Percentiles rank a stretch among this genome's conserved stretches.
Evolutionary conservation across 495 filamentous ascomycete genomes (phyloP).

Genomic region (Choiromyces venosus): DNA sequence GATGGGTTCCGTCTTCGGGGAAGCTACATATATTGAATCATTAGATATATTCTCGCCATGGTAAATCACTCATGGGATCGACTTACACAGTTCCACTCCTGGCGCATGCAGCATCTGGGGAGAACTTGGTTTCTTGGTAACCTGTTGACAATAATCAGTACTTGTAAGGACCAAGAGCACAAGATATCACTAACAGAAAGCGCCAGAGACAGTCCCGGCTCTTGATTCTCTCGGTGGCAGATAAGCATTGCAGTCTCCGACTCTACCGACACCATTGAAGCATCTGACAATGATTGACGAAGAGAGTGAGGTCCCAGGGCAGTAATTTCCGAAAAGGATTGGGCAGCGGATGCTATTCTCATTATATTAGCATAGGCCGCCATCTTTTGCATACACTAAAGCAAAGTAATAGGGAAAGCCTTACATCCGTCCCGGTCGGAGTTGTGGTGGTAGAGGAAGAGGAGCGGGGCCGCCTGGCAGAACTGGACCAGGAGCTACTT

Average conservation of each 20-base stretch:
- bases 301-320: not conserved
- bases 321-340: conserved; percentile 14
- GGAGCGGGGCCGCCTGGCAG: not conserved
- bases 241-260: conserved; percentile 18
- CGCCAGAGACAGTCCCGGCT: not conserved
- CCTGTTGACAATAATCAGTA: conserved; percentile 18
- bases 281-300: conserved; percentile 22
- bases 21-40: conserved; percentile 5
- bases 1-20: conserved; percentile 13
- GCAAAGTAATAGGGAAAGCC: not conserved
- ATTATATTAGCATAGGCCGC: conserved; percentile 4
- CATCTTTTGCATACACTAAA: not conserved
- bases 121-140: conserved; percentile 12
- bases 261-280: conserved; percentile 4
- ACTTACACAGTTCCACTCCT: conserved; percentile 14
- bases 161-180: not conserved
- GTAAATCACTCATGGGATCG: not conserved
- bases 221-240: not conserved
- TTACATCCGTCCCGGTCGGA: not conserved
- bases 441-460: too few relatives aligned
- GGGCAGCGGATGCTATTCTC: conserved; percentile 4
- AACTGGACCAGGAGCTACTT: not conserved
- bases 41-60: not conserved
- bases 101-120: conserved; percentile 11
- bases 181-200: not conserved